Conservation (phyloP, 1,139 yeast species). For the Yamadazyma siamensis region DNA sequence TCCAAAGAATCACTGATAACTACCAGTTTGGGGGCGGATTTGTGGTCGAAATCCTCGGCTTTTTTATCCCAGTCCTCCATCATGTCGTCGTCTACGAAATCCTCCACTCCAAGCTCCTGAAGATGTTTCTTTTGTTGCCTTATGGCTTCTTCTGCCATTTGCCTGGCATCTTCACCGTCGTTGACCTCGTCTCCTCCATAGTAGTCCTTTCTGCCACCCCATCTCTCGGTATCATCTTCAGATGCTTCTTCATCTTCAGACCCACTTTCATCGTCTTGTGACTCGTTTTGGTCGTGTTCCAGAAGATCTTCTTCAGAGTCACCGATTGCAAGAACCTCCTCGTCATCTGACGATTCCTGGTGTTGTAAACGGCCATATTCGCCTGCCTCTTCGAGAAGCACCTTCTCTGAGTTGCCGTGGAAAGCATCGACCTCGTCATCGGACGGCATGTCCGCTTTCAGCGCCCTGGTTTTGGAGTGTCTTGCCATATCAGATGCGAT, state of each 20-base stretch:
- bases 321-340: conserved; percentile 24
- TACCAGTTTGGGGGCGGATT: conserved; percentile 17
- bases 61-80: conserved; percentile 65
- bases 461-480: neutral
- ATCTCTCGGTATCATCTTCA: conserved; percentile 56
- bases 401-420: conserved; percentile 61
- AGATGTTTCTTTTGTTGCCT: conserved; percentile 84
- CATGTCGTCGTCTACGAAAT: conserved; percentile 79
- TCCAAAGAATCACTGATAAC: conserved; percentile 29
- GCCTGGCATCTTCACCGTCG: conserved; percentile 74
- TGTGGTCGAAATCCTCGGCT: conserved; percentile 30
- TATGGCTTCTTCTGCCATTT: conserved; percentile 84
- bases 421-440: conserved; percentile 70
- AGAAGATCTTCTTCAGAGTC: conserved; percentile 26
- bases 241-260: conserved; percentile 46
- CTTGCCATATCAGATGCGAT: conserved; percentile 2
- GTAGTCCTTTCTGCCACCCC: conserved; percentile 82
- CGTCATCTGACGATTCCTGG: conserved; percentile 25
- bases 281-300: conserved; percentile 30
- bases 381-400: conserved; percentile 59
- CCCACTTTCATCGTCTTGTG: conserved; percentile 32
- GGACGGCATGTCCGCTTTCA: conserved; percentile 5
- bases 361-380: conserved; percentile 28
- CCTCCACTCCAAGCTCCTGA: conserved; percentile 75
- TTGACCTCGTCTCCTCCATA: conserved; percentile 78